A percentile compares a stretch with the other conserved stretches of the same genome.
Conservation (phyloP, 169 alveolate species). For the Nephromyces sp. region DNA sequence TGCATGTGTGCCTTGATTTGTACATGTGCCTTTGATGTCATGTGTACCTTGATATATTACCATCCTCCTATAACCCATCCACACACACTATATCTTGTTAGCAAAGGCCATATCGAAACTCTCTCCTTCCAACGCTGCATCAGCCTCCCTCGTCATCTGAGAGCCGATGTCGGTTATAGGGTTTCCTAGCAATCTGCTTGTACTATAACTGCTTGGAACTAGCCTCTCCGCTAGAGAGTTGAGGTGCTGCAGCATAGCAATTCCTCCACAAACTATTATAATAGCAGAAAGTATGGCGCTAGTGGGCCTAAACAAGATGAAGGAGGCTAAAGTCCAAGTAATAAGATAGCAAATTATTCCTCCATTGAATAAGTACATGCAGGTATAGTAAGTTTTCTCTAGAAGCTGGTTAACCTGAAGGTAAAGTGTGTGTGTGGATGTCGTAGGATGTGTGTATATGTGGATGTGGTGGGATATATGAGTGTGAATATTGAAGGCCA, state of each 20-base stretch:
- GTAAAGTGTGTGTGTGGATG: background rate
- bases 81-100: background rate
- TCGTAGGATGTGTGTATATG: background rate
- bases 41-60: too few relatives aligned
- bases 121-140: background rate
- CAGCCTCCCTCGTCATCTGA: background rate
- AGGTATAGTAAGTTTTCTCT: background rate
- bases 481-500: background rate
- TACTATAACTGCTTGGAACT: conserved; percentile 4
- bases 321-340: conserved; percentile 7
- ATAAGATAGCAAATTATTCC: conserved; percentile 10
- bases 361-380: background rate
- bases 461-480: background rate
- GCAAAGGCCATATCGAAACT: background rate
- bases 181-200: background rate
- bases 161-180: conserved; percentile 13
- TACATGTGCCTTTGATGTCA: too few relatives aligned
- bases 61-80: too few relatives aligned
- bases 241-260: background rate
- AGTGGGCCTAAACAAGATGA: background rate
- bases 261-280: background rate
- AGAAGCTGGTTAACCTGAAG: conserved; percentile 7
- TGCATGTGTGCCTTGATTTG: too few relatives aligned
- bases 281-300: background rate
- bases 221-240: background rate